Evolutionary conservation across 1,284 basidiomycete species (phyloP).

Genomic region (Marasmius sp.): DNA sequence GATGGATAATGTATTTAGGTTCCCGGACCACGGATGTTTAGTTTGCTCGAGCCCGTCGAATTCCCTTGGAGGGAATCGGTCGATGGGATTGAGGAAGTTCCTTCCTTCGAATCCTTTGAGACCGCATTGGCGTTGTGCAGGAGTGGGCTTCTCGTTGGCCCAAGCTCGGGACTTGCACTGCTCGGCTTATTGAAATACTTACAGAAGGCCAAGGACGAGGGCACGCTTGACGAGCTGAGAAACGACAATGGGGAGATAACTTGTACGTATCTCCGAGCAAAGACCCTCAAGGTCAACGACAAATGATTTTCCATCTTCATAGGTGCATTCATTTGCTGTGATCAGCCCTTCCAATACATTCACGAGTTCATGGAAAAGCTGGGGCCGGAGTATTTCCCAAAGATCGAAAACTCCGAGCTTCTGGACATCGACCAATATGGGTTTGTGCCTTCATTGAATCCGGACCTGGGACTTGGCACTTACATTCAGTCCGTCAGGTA

Average conservation of each 20-base stretch:
- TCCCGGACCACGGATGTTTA: conserved; percentile 24
- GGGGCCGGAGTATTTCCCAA: conserved; percentile 10
- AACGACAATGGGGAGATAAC: conserved; percentile 13
- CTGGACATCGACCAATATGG: conserved; percentile 13
- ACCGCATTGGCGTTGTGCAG: conserved; percentile 14
- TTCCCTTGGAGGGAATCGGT: conserved; percentile 25
- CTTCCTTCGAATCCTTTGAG: conserved; percentile 21
- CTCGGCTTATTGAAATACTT: conserved; percentile 11
- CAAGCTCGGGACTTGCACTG: conserved; percentile 15
- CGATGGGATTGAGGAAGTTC: conserved; percentile 22
- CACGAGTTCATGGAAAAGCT: conserved; percentile 13
- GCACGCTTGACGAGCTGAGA: conserved; percentile 12
- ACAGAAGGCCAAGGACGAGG: conserved; percentile 8
- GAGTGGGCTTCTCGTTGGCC: conserved; percentile 15
- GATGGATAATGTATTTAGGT: conserved; percentile 7
- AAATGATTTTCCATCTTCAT: not conserved
- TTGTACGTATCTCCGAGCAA: conserved; percentile 8
- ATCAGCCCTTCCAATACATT: conserved; percentile 16
- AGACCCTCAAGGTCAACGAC: not conserved
- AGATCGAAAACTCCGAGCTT: conserved; percentile 11
- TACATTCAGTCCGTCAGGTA: not conserved
- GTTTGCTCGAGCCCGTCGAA: conserved; percentile 21
- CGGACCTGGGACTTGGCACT: not conserved
- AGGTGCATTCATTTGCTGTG: conserved; percentile 17
- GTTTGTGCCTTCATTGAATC: not conserved